Base-by-base conservation (phyloP, 2,329 filamentous ascomycete species). In the Hymenoscyphus infarciens region DNA sequence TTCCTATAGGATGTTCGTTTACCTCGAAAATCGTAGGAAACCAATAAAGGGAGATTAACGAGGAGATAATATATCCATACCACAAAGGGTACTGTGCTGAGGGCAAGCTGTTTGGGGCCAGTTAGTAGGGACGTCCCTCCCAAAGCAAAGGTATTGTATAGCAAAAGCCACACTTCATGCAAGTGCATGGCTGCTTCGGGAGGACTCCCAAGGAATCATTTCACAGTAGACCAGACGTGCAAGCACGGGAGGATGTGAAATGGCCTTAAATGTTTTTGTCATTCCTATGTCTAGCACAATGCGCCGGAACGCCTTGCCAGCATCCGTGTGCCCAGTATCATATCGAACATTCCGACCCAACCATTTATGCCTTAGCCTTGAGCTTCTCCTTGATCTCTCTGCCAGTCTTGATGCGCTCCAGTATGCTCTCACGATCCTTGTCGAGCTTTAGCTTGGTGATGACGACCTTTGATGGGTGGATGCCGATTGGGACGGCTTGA, bases 361-460 rank as follows among this genome's bases (percentile, higher is more conserved):
- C 57, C 61, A 66, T 61, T 67, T 70, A 71, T 63, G 68, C 70
- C 64, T 72, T 73, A 13, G 64, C 54, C 72, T 73, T 74, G 60
- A 69, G 59, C 83, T 92, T 92, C 79, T 82, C 82, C 78, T 82
- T 82, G 77, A 87, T 83, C 82, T 94, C 91, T 70, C 90, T 88
- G 76, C 91, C 91, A 72, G 82, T 80, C 82, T 88, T 88, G 83
- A 90, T 92, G 81, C 91, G 87, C 82, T 91, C 90, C 74, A 96
- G 84, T 77, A 95, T 95, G 79, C 82, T 83, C 86, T 95, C 91
- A 74, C 91, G 89, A 82, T 96, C 91, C 88, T 95, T 94, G 86
- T 95, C 91, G 76, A 97, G 86, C 90, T 98, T 97, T 80, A 98
- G 87, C 88, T 97, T 97, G 83, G 89, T 97, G 85, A 99, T 90